Conservation (phyloP, 495 filamentous ascomycete genomes). For the Penicillium canariense region DNA sequence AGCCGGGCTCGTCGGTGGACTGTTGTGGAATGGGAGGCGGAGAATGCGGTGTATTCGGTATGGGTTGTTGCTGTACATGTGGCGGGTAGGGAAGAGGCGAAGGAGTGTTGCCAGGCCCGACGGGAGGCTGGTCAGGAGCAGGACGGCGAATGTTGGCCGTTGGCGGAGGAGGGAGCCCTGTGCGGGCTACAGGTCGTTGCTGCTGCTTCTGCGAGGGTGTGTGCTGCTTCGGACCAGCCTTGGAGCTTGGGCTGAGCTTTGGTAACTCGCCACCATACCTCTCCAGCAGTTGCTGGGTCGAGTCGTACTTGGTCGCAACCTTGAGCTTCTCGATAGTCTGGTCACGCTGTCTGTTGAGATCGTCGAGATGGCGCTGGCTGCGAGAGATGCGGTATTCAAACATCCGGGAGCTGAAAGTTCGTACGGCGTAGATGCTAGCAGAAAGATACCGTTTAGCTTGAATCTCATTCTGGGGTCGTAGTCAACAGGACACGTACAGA, state of each 20-base stretch:
- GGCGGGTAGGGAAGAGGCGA: slow-evolving; percentile 26
- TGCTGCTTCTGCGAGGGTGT: slow-evolving; percentile 17
- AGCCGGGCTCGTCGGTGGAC: slow-evolving; percentile 42
- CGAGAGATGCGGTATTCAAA: slow-evolving; percentile 78
- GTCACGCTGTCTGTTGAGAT: slow-evolving; percentile 70
- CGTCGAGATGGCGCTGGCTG: slow-evolving; percentile 65
- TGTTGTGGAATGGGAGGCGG: slow-evolving; percentile 15
- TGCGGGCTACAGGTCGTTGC: slow-evolving; percentile 42
- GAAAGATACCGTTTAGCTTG: not conserved
- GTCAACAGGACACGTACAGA: slow-evolving; percentile 48
- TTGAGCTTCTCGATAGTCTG: slow-evolving; percentile 93
- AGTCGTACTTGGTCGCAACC: slow-evolving; percentile 89
- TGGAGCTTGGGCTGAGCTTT: slow-evolving; percentile 41
- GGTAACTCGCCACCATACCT: slow-evolving; percentile 78
- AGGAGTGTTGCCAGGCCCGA: slow-evolving; percentile 8
- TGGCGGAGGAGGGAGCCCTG: slow-evolving; percentile 67
- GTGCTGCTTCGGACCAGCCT: slow-evolving; percentile 25
- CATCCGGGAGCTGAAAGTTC: slow-evolving; percentile 58
- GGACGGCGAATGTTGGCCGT: slow-evolving; percentile 76
- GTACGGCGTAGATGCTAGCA: slow-evolving; percentile 64
- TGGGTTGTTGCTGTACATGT: slow-evolving; percentile 11
- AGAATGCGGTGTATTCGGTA: slow-evolving; percentile 15
- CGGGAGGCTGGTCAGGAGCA: slow-evolving; percentile 14
- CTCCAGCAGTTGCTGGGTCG: slow-evolving; percentile 87
- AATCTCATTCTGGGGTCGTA: not conserved